A percentile compares a stretch with the other conserved stretches of the same genome.
Conservation (phyloP, 192 early-diverging fungal species). For the Entophlyctis luteolus region DNA sequence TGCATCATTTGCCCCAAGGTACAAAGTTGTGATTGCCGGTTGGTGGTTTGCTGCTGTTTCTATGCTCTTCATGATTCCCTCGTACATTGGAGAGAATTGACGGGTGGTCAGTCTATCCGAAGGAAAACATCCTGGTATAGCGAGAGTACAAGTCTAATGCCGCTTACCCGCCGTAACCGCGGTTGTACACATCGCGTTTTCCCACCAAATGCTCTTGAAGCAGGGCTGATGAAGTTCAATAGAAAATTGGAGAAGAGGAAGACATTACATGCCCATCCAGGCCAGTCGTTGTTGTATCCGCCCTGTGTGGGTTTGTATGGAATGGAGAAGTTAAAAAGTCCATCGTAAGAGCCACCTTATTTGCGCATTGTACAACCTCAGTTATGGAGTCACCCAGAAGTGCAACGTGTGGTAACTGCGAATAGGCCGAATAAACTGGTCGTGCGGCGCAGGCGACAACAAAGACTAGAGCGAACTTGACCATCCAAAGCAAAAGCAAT, state of each 20-base stretch:
- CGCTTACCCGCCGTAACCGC: not conserved
- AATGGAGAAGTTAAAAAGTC: not conserved
- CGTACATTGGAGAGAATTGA: not conserved
- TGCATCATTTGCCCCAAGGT: conserved; percentile 17
- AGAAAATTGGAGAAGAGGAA: not conserved
- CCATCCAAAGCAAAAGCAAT: no score
- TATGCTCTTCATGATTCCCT: not conserved
- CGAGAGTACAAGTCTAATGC: not conserved
- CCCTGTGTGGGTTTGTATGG: no score
- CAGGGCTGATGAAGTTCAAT: not conserved
- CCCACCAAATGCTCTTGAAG: not conserved
- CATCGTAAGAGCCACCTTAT: not conserved
- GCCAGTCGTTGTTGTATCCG: conserved; percentile 1
- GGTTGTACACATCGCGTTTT: not conserved
- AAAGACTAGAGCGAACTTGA: no score
- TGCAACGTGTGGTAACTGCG: not conserved
- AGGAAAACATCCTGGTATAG: not conserved
- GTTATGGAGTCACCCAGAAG: conserved; percentile 20
- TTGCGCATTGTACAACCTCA: not conserved
- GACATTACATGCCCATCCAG: conserved; percentile 1
- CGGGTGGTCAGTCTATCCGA: conserved; percentile 5
- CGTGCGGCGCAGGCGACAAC: no score
- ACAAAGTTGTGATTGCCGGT: conserved; percentile 2
- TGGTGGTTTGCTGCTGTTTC: not conserved
- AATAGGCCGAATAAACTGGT: no score